phyloP scores from a whole-genome alignment of 768 basidiomycete genomes.

The Russula vinacea region DNA sequence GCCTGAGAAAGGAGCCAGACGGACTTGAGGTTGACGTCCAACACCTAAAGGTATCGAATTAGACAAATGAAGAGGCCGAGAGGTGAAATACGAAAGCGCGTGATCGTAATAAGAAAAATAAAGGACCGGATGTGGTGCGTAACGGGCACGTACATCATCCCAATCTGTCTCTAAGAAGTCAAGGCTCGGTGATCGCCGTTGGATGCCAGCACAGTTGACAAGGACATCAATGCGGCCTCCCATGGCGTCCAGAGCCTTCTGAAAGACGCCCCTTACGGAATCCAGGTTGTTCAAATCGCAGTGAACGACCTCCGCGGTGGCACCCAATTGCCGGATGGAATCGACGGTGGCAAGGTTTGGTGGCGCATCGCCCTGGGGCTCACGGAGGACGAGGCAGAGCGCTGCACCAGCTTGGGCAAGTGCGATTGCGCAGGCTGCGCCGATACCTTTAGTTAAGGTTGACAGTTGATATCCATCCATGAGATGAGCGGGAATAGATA shows the following conservation, averaged over 20 bases:
- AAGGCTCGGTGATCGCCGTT: slow-evolving; percentile 57
- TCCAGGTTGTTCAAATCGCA: slow-evolving; percentile 55
- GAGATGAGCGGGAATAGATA: slow-evolving; percentile 15
- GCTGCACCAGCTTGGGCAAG: slow-evolving; percentile 54
- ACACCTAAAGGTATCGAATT: slow-evolving; percentile 48
- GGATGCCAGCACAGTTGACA: slow-evolving; percentile 68
- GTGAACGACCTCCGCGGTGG: slow-evolving; percentile 44
- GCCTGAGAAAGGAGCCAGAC: slow-evolving; percentile 82
- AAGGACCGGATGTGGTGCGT: slow-evolving; percentile 12
- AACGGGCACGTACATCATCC: slow-evolving; percentile 57
- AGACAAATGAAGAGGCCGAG: slow-evolving; percentile 20
- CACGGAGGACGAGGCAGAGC: slow-evolving; percentile 49
- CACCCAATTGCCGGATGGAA: slow-evolving; percentile 40
- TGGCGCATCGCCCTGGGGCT: slow-evolving; percentile 38
- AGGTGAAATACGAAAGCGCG: slow-evolving; percentile 18
- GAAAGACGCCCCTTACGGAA: slow-evolving; percentile 49
- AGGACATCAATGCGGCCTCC: slow-evolving; percentile 57
- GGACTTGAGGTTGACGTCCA: slow-evolving; percentile 85
- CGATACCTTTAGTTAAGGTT: slow-evolving; percentile 43
- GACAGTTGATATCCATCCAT: background rate
- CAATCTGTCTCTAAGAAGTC: slow-evolving; percentile 65
- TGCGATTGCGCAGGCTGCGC: slow-evolving; percentile 52
- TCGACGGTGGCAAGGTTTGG: slow-evolving; percentile 39
- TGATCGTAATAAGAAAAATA: slow-evolving; percentile 14
- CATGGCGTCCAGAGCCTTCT: slow-evolving; percentile 48